Conservation (phyloP, 768 basidiomycete species). For the Galerina sulciceps region DNA sequence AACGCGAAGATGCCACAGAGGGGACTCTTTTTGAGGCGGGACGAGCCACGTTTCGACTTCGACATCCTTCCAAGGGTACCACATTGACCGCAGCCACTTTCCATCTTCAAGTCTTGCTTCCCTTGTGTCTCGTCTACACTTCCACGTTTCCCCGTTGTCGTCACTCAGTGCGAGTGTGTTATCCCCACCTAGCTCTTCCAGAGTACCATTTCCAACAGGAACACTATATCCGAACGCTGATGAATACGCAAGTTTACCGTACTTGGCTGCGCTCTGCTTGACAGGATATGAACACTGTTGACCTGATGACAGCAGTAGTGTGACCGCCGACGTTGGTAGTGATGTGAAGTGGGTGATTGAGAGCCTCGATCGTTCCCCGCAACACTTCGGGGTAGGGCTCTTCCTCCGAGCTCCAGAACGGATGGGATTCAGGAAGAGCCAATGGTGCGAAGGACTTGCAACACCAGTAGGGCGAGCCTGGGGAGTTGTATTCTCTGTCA, state of each 20-base stretch:
- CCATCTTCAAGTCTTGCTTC: slow-evolving; percentile 60
- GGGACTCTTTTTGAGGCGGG: slow-evolving; percentile 59
- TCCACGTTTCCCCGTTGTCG: slow-evolving; percentile 75
- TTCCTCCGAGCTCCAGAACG: slow-evolving; percentile 74
- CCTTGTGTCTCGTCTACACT: slow-evolving; percentile 63
- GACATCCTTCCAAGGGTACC: slow-evolving; percentile 78
- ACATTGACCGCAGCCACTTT: slow-evolving; percentile 66
- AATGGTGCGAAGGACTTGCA: slow-evolving; percentile 78
- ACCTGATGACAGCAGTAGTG: slow-evolving; percentile 76
- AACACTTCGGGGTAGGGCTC: slow-evolving; percentile 61
- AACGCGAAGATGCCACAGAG: slow-evolving; percentile 72
- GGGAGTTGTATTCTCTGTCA: slow-evolving; percentile 84
- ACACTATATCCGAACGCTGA: slow-evolving; percentile 81
- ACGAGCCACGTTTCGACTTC: slow-evolving; percentile 77
- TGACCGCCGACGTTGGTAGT: slow-evolving; percentile 65
- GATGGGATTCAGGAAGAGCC: slow-evolving; percentile 64
- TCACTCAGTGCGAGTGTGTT: slow-evolving; percentile 73
- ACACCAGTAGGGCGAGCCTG: slow-evolving; percentile 82
- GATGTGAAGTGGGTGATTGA: slow-evolving; percentile 72
- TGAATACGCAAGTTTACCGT: slow-evolving; percentile 79
- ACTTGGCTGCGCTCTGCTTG: slow-evolving; percentile 79
- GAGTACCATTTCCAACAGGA: slow-evolving; percentile 64
- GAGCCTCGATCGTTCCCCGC: slow-evolving; percentile 49
- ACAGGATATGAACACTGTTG: slow-evolving; percentile 83
- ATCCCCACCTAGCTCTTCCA: slow-evolving; percentile 76